Evolutionary conservation across 2,329 filamentous ascomycete species (phyloP).

Genomic region (Zopfia rhizophila): DNA sequence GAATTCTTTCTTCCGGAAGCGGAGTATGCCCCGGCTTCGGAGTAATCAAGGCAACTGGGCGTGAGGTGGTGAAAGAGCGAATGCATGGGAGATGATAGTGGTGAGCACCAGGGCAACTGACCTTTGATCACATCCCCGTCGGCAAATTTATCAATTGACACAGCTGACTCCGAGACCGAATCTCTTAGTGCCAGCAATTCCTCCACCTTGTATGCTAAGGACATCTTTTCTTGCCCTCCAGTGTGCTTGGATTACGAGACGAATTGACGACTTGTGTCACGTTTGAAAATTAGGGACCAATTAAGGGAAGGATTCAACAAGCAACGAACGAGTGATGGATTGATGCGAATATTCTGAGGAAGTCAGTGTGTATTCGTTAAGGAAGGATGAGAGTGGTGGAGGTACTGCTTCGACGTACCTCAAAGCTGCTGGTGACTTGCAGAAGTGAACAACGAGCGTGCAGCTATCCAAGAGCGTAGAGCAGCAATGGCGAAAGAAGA

Average conservation of each 20-base stretch:
- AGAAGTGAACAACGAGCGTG: slow-evolving; percentile 42
- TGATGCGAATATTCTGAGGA: slow-evolving; percentile 49
- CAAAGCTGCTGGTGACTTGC: slow-evolving; percentile 40
- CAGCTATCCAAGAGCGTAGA: slow-evolving; percentile 52
- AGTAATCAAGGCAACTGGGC: no score
- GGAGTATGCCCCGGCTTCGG: no score
- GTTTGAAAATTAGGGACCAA: slow-evolving; percentile 11
- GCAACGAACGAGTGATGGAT: slow-evolving; percentile 44
- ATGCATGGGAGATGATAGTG: slow-evolving; percentile 1
- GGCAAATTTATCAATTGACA: slow-evolving; percentile 54
- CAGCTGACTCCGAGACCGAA: slow-evolving; percentile 54
- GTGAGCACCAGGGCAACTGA: slow-evolving; percentile 29
- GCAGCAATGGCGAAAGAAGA: slow-evolving; percentile 52
- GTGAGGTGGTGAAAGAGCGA: background rate
- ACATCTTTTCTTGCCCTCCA: slow-evolving; percentile 34
- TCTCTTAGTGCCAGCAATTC: slow-evolving; percentile 54
- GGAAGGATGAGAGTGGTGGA: background rate
- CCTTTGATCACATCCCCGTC: slow-evolving; percentile 56
- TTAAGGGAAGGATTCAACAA: slow-evolving; percentile 22
- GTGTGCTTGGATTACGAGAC: slow-evolving; percentile 15
- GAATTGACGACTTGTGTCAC: slow-evolving; percentile 14
- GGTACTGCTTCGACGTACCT: slow-evolving; percentile 30
- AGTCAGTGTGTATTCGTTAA: slow-evolving; percentile 12
- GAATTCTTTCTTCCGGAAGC: no score
- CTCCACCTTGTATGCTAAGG: slow-evolving; percentile 52